Conservation (phyloP, 495 filamentous ascomycete species). For the Aspergillus saccharolyticus region DNA sequence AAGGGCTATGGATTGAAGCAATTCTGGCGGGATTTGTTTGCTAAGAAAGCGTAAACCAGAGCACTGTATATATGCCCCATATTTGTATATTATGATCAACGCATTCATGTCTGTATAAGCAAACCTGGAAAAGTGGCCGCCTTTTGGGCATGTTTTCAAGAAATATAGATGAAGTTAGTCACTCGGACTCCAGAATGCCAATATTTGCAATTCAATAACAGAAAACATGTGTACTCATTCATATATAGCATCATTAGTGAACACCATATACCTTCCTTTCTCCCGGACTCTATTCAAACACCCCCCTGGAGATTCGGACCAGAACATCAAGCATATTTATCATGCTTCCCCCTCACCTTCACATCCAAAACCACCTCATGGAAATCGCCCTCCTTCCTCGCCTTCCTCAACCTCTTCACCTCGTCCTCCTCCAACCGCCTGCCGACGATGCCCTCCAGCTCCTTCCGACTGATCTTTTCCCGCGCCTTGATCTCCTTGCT, state of each 20-base stretch:
- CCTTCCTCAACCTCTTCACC: constrained; percentile 74
- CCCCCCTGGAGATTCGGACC: too few relatives aligned
- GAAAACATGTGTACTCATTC: too few relatives aligned
- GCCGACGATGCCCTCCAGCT: constrained; percentile 80
- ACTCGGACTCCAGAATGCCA: too few relatives aligned
- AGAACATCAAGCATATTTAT: constrained; percentile 71
- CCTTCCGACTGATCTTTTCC: constrained; percentile 80
- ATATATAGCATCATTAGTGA: too few relatives aligned
- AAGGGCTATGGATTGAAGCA: constrained; percentile 77
- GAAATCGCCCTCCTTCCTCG: constrained; percentile 78
- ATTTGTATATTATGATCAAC: neutral
- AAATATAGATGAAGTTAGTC: too few relatives aligned
- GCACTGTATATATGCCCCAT: neutral
- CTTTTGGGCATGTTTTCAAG: too few relatives aligned
- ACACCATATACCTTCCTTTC: too few relatives aligned
- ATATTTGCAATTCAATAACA: too few relatives aligned
- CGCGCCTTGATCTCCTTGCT: constrained; percentile 72
- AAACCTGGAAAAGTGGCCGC: neutral
- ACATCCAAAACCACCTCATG: constrained; percentile 85
- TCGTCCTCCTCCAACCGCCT: constrained; percentile 76
- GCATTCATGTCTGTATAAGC: neutral
- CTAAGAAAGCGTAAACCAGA: constrained; percentile 23
- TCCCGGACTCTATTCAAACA: too few relatives aligned
- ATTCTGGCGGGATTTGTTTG: constrained; percentile 81
- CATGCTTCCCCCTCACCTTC: constrained; percentile 92